Base-by-base conservation (phyloP, 2,329 filamentous ascomycete species). In the Alternaria metachromatica region DNA sequence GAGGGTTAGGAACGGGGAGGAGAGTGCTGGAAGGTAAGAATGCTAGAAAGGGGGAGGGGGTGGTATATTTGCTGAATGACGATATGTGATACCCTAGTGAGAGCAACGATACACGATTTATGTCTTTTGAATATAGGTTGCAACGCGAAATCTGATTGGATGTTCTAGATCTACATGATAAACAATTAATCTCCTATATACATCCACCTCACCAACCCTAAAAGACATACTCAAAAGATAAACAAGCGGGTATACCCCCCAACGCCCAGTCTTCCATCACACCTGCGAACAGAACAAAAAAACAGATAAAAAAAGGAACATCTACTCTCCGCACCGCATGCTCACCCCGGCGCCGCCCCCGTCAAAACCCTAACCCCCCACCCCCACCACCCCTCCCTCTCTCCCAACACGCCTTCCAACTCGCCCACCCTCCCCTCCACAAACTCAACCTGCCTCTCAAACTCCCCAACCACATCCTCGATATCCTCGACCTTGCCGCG, bases 401-500 rank as follows among this genome's bases (percentile, higher is more conserved):
- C 62, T 20, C 74, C 72, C 64, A 78, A 43, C 54, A 84, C 82
- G 92, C 93, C 86, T 58, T 92, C 83, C 59, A 84, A 60, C 58
- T 84, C 90, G 49, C 87, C 65, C 0, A 82, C 80, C 55, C 81
- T 73, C 13, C 76, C 76, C 66, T 85, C 84, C 5, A 84, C 80
- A 59, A 73, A 72, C 28, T 72, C 68, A 5, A 84, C 80, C 77
- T 94, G 91, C 53, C 87, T 85, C 79, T 94, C 92, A 78, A 97
- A 96, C 65, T 94, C 91, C 11, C 82, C 83, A 0, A 97, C 88
- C 1, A 92, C 92, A 65, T 93, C 91, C 75, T 97, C 94, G 9
- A 97, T 92, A 75, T 98, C 95, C 72, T 92, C 87, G 10, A 97
- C 90, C 72, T 93, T 93, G 51, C 90, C 89, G 53, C 89, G 85